phyloP scores from a whole-genome alignment of 208 protist species.

The Zelonia costaricensis region DNA sequence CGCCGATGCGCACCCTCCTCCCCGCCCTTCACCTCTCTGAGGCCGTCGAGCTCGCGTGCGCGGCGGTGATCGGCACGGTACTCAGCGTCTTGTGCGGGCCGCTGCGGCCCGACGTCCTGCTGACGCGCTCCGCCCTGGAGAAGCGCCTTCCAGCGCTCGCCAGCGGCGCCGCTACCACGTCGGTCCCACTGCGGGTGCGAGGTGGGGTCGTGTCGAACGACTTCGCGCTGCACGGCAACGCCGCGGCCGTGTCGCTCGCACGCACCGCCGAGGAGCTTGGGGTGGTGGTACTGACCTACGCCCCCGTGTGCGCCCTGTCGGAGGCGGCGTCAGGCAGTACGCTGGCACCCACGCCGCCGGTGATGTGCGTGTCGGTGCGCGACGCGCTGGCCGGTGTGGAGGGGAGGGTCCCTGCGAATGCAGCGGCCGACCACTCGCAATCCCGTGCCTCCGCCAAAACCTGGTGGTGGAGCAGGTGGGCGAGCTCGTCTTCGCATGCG shows the following conservation, averaged over 20 bases:
- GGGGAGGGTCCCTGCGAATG: no score
- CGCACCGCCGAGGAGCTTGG: constrained; percentile 76
- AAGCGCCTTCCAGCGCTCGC: constrained; percentile 28
- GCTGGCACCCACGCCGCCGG: background rate
- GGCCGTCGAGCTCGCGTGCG: constrained; percentile 50
- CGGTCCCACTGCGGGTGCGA: constrained; percentile 6
- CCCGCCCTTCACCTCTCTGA: constrained; percentile 60
- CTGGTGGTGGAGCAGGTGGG: background rate
- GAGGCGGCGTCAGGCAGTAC: constrained; percentile 7
- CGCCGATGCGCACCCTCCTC: constrained; percentile 43
- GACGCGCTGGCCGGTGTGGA: constrained; percentile 22
- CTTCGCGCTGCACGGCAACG: constrained; percentile 39
- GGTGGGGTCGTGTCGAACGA: constrained; percentile 53
- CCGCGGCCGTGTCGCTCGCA: constrained; percentile 46
- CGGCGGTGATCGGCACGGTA: constrained; percentile 42
- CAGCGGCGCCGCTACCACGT: background rate
- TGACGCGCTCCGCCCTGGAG: constrained; percentile 17
- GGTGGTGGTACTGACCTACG: constrained; percentile 65
- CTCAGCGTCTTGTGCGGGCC: constrained; percentile 61
- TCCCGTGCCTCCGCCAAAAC: background rate
- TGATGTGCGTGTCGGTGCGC: constrained; percentile 15
- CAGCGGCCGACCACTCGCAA: background rate
- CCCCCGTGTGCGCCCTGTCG: constrained; percentile 29
- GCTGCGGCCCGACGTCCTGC: constrained; percentile 27
- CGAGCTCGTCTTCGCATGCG: background rate